Percentiles rank a stretch among this genome's conserved stretches.
Evolutionary conservation across 2,329 filamentous ascomycete species (phyloP).

Genomic region (Pyrenophora tritici-repentis): DNA sequence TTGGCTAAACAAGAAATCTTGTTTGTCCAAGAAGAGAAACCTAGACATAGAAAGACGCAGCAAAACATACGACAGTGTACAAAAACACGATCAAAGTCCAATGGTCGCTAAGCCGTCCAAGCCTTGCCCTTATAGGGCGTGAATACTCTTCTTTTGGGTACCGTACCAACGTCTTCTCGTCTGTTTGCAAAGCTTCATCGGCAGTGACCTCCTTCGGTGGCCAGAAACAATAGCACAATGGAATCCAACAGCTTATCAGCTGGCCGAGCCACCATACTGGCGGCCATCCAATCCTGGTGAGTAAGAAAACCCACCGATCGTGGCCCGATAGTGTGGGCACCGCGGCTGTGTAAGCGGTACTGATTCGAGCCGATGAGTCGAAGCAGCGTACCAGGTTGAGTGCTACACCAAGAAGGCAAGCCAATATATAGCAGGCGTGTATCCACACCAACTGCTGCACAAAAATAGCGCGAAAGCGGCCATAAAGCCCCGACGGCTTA

Average conservation of each 20-base stretch:
- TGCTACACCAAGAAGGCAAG: neutral
- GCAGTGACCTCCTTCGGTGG: neutral
- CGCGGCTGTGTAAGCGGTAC: neutral
- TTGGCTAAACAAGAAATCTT: too few species aligned
- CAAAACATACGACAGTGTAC: neutral
- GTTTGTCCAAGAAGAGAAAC: too few species aligned
- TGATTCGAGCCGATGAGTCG: neutral
- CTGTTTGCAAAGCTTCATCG: neutral
- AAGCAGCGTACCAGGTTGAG: conserved; percentile 2
- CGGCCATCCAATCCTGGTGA: conserved; percentile 2
- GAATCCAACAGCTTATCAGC: neutral
- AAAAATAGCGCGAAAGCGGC: neutral
- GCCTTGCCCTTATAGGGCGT: neutral
- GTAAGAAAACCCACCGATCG: neutral
- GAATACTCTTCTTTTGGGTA: conserved; percentile 1
- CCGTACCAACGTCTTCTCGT: neutral
- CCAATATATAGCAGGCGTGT: neutral
- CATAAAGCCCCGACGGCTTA: neutral
- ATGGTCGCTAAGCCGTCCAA: neutral
- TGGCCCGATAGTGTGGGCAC: neutral
- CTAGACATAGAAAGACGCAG: neutral
- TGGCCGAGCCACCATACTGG: conserved; percentile 3
- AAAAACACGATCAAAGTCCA: neutral
- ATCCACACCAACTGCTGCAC: conserved; percentile 1
- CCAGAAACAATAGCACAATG: neutral